These are phyloP conservation scores for Pyrenophora graminea DNA, from an alignment of 2,329 filamentous ascomycete genomes.

Conservation along the genomic window DNA sequence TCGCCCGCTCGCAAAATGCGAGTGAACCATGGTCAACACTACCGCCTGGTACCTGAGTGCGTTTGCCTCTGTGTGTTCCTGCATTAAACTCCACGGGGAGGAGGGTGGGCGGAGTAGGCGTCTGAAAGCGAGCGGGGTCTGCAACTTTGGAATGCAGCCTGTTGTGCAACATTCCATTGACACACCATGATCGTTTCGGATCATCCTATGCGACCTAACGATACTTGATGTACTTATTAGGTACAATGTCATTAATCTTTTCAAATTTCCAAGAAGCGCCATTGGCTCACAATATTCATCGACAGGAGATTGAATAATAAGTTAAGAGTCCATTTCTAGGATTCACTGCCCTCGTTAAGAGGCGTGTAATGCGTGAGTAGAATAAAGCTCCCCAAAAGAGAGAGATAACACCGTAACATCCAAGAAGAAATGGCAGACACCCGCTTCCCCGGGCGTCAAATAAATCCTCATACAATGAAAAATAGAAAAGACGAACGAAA, in stretches of 20 bases:
- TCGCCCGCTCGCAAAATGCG: not conserved
- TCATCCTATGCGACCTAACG: no score
- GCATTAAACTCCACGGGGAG: conserved; percentile 1
- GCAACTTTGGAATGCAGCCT: not conserved
- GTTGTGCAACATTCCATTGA: no score
- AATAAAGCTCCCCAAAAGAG: conserved; percentile 24
- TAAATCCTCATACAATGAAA: conserved; percentile 44
- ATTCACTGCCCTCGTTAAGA: conserved; percentile 43
- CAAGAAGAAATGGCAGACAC: conserved; percentile 37
- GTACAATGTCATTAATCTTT: no score
- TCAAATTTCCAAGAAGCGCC: no score
- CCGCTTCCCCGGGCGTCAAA: conserved; percentile 25
- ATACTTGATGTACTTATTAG: no score
- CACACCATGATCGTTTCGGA: no score
- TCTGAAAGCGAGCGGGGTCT: not conserved
- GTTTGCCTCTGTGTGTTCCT: not conserved
- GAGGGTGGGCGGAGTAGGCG: not conserved
- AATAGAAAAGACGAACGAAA: conserved; percentile 20
- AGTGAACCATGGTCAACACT: conserved; percentile 1
- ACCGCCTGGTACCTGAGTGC: conserved; percentile 7
- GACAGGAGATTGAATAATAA: conserved; percentile 10
- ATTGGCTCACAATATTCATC: no score
- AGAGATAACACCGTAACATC: conserved; percentile 34
- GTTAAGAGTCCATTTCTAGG: conserved; percentile 42
- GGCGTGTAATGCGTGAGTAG: conserved; percentile 42